phyloP scores from a whole-genome alignment of 768 basidiomycete genomes.

The Podaxis sp. region DNA sequence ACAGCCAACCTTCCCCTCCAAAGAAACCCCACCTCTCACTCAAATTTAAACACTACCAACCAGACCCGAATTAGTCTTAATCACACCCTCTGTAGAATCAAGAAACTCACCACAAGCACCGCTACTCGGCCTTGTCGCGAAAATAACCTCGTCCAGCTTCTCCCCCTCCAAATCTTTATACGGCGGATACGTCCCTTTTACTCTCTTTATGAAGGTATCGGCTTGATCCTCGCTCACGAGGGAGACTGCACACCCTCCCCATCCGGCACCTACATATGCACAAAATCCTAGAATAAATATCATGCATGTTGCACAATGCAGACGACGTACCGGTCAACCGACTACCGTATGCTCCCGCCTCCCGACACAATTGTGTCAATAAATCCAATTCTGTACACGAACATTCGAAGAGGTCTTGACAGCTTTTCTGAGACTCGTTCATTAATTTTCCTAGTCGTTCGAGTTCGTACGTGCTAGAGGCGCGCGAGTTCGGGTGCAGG shows the following conservation, averaged over 20 bases:
- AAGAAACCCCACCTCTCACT: background rate
- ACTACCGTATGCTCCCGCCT: constrained; percentile 77
- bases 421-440: constrained; percentile 77
- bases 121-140: constrained; percentile 79
- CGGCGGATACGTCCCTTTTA: constrained; percentile 61
- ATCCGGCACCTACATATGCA: constrained; percentile 64
- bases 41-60: constrained; percentile 26
- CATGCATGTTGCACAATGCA: background rate
- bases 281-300: background rate
- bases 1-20: no score
- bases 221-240: constrained; percentile 68
- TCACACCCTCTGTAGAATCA: background rate
- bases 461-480: constrained; percentile 24
- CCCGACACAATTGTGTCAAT: constrained; percentile 59
- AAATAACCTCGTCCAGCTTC: constrained; percentile 63
- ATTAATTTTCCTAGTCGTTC: constrained; percentile 65
- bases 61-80: background rate
- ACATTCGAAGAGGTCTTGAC: constrained; percentile 69
- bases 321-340: constrained; percentile 68
- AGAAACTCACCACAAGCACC: constrained; percentile 73
- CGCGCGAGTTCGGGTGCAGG: constrained; percentile 17
- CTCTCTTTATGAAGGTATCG: constrained; percentile 56
- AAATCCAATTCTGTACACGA: constrained; percentile 78
- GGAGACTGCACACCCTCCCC: constrained; percentile 90
- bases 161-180: constrained; percentile 61